Evolutionary conservation across 2,329 filamentous ascomycete genomes (phyloP).

Genomic region (Exophiala aquamarina): DNA sequence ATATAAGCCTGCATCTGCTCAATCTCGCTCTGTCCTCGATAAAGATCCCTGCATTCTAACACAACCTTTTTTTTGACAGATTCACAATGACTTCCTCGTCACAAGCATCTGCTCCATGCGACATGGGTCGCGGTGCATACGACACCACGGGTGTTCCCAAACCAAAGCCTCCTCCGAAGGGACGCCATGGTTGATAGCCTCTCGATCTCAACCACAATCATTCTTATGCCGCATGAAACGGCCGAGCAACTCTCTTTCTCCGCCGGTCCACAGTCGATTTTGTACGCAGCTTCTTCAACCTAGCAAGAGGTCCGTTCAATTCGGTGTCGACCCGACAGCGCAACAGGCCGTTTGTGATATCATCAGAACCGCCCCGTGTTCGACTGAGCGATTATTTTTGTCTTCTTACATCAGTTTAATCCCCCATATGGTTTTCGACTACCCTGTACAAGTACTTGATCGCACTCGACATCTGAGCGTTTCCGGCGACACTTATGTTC

Average conservation of each 20-base stretch:
- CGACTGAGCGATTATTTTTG: constrained; percentile 9
- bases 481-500: constrained; percentile 22
- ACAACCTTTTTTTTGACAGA: constrained; percentile 7
- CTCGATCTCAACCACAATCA: too few relatives aligned
- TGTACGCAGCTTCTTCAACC: too few relatives aligned
- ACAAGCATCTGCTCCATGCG: constrained; percentile 30
- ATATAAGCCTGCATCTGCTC: constrained; percentile 14
- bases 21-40: not conserved
- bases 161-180: constrained; percentile 42
- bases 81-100: constrained; percentile 27
- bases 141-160: constrained; percentile 54
- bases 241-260: constrained; percentile 9
- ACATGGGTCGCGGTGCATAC: constrained; percentile 54
- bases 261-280: constrained; percentile 4
- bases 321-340: too few relatives aligned
- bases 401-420: constrained; percentile 14
- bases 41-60: constrained; percentile 17
- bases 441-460: constrained; percentile 30
- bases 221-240: not conserved
- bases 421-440: constrained; percentile 24
- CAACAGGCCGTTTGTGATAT: too few relatives aligned
- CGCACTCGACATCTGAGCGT: constrained; percentile 26
- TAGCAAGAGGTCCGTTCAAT: too few relatives aligned
- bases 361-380: not conserved
- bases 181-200: constrained; percentile 1